phyloP scores from a whole-genome alignment of 2,329 filamentous ascomycete species.

The Didymella pinodella region DNA sequence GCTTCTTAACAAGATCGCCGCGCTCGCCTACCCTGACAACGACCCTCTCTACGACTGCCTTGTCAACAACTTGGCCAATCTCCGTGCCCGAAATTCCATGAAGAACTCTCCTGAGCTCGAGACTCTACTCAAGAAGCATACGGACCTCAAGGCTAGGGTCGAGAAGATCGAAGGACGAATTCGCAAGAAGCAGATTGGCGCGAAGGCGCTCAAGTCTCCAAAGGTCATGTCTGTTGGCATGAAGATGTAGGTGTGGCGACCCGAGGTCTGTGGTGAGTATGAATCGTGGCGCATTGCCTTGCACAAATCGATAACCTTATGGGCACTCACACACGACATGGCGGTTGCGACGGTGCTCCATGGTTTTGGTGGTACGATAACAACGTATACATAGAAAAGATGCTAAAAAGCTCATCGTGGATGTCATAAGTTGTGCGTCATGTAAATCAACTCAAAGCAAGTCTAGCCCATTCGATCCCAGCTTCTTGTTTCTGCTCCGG shows the following conservation, averaged over 20 bases:
- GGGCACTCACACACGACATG: neutral
- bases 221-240: neutral
- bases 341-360: neutral
- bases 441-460: no score
- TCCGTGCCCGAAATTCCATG: slow-evolving; percentile 4
- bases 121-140: slow-evolving; percentile 16
- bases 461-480: no score
- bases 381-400: neutral
- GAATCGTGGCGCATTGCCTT: neutral
- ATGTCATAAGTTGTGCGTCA: neutral
- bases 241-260: neutral
- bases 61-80: slow-evolving; percentile 34
- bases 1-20: slow-evolving; percentile 31
- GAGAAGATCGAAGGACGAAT: slow-evolving; percentile 22
- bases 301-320: neutral
- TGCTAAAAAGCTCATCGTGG: neutral
- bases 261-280: neutral
- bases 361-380: neutral
- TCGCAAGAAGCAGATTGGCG: slow-evolving; percentile 1
- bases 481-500: no score
- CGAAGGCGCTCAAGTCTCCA: neutral
- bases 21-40: slow-evolving; percentile 27
- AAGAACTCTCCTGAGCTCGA: slow-evolving; percentile 10
- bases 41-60: slow-evolving; percentile 43
- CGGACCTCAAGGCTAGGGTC: slow-evolving; percentile 18